Conservation (phyloP, 2,329 filamentous ascomycete species). For the Mycosphaerella sp. region DNA sequence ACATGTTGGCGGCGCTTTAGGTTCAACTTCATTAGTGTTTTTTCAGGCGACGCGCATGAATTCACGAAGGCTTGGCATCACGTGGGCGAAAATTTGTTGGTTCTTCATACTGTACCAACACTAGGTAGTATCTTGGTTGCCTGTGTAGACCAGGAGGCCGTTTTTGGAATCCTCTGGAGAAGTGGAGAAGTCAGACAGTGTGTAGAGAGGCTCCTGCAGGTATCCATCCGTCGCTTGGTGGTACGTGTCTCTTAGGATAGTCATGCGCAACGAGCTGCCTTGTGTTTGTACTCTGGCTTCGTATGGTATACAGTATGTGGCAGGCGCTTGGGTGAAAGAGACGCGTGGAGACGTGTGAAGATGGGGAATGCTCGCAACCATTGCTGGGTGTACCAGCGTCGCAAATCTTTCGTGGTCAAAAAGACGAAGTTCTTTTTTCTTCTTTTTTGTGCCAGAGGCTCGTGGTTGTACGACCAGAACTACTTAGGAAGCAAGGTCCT, state of each 20-base stretch:
- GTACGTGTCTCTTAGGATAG: background rate
- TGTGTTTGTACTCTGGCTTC: background rate
- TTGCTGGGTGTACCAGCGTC: background rate
- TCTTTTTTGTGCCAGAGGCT: background rate
- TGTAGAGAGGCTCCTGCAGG: background rate
- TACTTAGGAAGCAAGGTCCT: background rate
- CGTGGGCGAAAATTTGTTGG: background rate
- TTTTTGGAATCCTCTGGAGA: background rate
- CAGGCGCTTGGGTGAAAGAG: background rate
- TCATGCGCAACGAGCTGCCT: background rate
- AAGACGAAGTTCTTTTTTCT: background rate
- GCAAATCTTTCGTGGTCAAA: background rate
- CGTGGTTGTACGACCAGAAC: background rate
- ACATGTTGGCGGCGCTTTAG: background rate
- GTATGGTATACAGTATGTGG: background rate
- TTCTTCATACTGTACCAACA: background rate
- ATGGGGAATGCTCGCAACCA: background rate
- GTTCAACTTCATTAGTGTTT: background rate
- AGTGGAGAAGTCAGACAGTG: background rate
- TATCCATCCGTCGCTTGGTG: background rate
- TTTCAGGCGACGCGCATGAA: background rate
- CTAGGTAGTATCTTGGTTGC: background rate
- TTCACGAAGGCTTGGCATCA: background rate
- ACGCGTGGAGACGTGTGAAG: background rate
- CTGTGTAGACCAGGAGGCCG: background rate